Base-by-base conservation (phyloP, 345 rosid genomes). In the Brassica juncea region DNA sequence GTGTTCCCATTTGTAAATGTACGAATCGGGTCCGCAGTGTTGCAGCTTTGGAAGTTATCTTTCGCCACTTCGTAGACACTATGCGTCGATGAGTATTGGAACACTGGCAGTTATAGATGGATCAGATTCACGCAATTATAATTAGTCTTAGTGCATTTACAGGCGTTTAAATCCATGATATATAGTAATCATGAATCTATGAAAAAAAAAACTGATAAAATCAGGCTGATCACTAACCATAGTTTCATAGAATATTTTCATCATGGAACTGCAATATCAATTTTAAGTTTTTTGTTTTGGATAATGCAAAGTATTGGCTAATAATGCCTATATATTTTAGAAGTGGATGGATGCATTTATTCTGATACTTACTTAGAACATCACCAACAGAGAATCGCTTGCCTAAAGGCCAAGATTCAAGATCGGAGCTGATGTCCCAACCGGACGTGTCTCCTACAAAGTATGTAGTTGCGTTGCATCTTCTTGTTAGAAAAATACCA, bases 341-440 rank as follows among this genome's bases (percentile, higher is more conserved):
- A 34, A 5, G 37, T 31, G 19, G 59, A 54, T 54, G 59, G 9
- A 54, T 54, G 23, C 25, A 8, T 70, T 14, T 52, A 19, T 19
- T 19, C 19, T 19, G 23, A 44, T 5, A 83, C 88, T 83, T 86
- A 91, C 97, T 7, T 63, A 96, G 79, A 78, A 75, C 72, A 76
- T 96, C 99, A 32, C 97, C 99, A 10, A 89, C 90, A n/a, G 76
- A 42, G 80, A 95, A 95, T 27, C 37, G 84, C 81, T 91, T 93
- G 85, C 72, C 89, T 11, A 7, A 70, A 0, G 85, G n/a, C 99
- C 99, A 95, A 16, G 94, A 57, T 64, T 83, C 90, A 61, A 96
- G 89, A 80, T 88, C 81, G 1, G 90, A 78, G 86, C 98, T 93
- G 15, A 93, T 85, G 86, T 96, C 98, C 99, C 99, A 93, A 3